A percentile compares a stretch with the other conserved stretches of the same genome.
These are phyloP conservation scores for Cyberlindnera nakhonratchasimensis DNA, from an alignment of 805 yeast genomes.

Conservation along the genomic window DNA sequence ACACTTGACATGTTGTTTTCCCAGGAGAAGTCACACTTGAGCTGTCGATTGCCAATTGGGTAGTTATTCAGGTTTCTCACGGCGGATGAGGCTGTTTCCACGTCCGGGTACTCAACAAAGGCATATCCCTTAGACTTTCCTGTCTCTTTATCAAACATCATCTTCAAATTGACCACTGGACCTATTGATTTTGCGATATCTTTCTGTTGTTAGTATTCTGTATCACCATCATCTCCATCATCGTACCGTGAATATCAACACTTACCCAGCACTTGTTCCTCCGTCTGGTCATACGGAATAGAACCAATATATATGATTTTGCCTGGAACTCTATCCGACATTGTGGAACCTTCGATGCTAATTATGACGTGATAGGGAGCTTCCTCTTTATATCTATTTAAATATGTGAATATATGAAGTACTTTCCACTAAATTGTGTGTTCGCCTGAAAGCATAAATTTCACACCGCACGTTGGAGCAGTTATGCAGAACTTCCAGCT, in stretches of 20 bases:
- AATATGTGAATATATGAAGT: too few relatives aligned
- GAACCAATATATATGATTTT: conserved; percentile 73
- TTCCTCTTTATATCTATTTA: too few relatives aligned
- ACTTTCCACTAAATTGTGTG: too few relatives aligned
- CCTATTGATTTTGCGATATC: conserved; percentile 87
- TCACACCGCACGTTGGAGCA: background rate
- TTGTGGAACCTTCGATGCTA: too few relatives aligned
- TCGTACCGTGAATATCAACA: background rate
- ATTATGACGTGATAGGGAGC: too few relatives aligned
- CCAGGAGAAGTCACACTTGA: conserved; percentile 73
- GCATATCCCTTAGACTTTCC: conserved; percentile 92
- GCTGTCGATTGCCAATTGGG: conserved; percentile 63
- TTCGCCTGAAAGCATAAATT: too few relatives aligned
- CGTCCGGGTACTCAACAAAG: conserved; percentile 71
- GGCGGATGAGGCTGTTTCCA: conserved; percentile 86
- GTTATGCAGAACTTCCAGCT: background rate
- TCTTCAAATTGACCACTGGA: conserved; percentile 70
- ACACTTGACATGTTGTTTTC: conserved; percentile 35
- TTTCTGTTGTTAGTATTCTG: conserved; percentile 5
- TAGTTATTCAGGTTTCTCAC: conserved; percentile 83
- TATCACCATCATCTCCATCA: background rate
- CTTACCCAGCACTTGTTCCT: conserved; percentile 68
- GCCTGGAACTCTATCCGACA: conserved; percentile 28
- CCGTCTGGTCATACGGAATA: conserved; percentile 91
- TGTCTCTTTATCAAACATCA: conserved; percentile 82